Base-by-base conservation (phyloP, 371 early-diverging fungal species). In the Encephalitozoon hellem region DNA sequence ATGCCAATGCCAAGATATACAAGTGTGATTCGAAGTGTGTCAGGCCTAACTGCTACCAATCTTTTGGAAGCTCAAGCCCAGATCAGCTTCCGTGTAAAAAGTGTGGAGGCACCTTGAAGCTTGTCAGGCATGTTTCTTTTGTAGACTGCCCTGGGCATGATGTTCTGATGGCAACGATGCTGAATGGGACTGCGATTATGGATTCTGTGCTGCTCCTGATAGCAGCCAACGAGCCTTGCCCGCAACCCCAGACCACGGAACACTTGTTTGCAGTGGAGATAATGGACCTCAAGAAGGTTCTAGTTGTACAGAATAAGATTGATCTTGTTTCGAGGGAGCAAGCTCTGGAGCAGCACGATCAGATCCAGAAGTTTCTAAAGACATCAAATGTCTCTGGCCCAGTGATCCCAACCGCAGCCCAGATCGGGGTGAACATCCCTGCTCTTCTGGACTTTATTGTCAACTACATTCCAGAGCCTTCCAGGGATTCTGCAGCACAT, bases 131-230 rank as follows among this genome's bases (percentile, higher is more conserved):
- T 83, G 94, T 99, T 38, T 94, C 94, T 23, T 99, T 99, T 88
- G 98, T 98, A 67, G 99, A 98, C 87, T 97, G 99, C 85, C 98
- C 99, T 51, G 99, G 99, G 73, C 99, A 99, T 94, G 99, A 99
- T 88, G 93, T 98, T 90, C 91, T 97, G 79, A 98, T 97, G 99
- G 94, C 97, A 34, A 97, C 98, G 70, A 98, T 99, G 99, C 88
- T 98, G 81, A 97, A 94, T 88, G 99, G 99, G 80, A 97, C 99
- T 68, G 99, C 99, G 52, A 83, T 99, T 80, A 99, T 99, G 99
- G 99, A 99, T 87, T 96, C 97, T 65, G 99, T 99, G 4, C 84
- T 98, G 74, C 89, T 99, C 55, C 87, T 99, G 78, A 92, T 99
- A 85, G 99, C 99, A 21, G 97, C 94, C 77, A 97, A 99, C 87